Conservation (phyloP, 257 asterid genomes). For the Echites panduratus region DNA sequence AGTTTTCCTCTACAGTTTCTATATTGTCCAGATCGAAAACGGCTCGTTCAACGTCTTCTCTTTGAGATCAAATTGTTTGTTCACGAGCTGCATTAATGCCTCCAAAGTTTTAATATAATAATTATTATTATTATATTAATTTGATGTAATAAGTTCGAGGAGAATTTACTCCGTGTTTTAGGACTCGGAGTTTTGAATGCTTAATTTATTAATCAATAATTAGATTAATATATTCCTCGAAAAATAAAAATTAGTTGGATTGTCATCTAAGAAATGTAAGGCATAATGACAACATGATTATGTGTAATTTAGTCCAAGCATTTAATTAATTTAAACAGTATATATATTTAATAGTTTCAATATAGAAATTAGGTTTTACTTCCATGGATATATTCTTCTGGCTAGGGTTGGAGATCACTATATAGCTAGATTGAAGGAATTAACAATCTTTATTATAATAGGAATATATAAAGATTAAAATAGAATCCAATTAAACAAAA, state of each 20-base stretch:
- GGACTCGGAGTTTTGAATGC: slow-evolving; percentile 3
- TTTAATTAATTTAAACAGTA: no score
- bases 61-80: slow-evolving; percentile 3
- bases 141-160: slow-evolving; percentile 1
- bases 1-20: slow-evolving; percentile 24
- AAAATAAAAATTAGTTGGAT: background rate
- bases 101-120: no score
- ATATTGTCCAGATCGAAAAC: slow-evolving; percentile 24
- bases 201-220: no score
- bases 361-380: no score
- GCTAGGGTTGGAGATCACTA: no score
- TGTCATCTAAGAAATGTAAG: slow-evolving; percentile 8
- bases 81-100: slow-evolving; percentile 18
- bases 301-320: slow-evolving; percentile 5
- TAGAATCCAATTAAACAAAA: no score
- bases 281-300: slow-evolving; percentile 25
- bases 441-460: no score
- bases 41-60: slow-evolving; percentile 19
- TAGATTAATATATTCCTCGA: background rate
- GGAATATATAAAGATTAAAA: no score
- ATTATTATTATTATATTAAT: no score
- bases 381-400: no score
- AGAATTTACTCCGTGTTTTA: slow-evolving; percentile 14
- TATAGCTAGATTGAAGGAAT: no score
- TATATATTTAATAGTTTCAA: no score